These are phyloP conservation scores for Prunus padus DNA, from an alignment of 306 rosid genomes.

Conservation along the genomic window DNA sequence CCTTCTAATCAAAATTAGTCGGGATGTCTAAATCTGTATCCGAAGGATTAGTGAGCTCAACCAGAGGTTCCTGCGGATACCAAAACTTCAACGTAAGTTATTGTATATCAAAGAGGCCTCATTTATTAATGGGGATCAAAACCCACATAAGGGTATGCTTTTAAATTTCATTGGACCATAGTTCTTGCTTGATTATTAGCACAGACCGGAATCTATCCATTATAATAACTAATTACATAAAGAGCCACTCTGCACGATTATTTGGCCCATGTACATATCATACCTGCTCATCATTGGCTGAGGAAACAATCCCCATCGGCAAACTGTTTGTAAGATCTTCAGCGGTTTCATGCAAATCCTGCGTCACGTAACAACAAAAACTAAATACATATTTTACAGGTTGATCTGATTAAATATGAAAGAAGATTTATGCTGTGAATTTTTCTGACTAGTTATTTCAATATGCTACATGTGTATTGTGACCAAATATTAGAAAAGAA, in stretches of 20 bases:
- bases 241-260: background rate
- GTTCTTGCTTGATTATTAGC: background rate
- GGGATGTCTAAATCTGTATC: slow-evolving; percentile 80
- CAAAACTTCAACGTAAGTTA: slow-evolving; percentile 22
- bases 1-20: slow-evolving; percentile 82
- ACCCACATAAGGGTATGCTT: background rate
- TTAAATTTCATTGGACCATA: background rate
- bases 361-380: slow-evolving; percentile 22
- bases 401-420: background rate
- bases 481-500: background rate
- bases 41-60: slow-evolving; percentile 74
- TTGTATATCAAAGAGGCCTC: background rate
- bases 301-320: slow-evolving; percentile 52
- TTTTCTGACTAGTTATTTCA: background rate
- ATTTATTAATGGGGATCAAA: background rate
- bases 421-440: background rate
- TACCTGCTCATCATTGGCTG: slow-evolving; percentile 81
- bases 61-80: slow-evolving; percentile 69
- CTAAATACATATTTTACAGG: background rate
- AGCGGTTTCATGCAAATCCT: slow-evolving; percentile 61
- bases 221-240: slow-evolving; percentile 1
- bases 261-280: background rate
- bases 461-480: background rate
- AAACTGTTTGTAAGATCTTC: slow-evolving; percentile 43
- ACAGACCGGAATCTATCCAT: background rate